Evolutionary conservation across 768 basidiomycete genomes (phyloP).

Genomic region (Auriscalpium microsporum): DNA sequence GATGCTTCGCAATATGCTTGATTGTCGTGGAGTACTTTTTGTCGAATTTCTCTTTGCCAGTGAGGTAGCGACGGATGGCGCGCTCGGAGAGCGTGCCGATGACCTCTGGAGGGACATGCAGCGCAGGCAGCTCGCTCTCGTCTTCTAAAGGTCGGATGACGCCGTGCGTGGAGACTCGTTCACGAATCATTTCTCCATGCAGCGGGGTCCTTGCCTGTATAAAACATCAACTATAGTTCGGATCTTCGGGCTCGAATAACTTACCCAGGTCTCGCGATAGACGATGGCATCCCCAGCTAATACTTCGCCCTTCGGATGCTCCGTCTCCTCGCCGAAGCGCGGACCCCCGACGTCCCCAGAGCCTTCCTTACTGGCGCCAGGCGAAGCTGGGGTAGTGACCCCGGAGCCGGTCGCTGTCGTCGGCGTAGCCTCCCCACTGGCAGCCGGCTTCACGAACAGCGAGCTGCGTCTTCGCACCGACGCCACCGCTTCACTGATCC

Average conservation of each 20-base stretch:
- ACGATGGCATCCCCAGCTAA: constrained; percentile 55
- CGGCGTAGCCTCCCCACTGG: background rate
- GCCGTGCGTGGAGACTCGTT: constrained; percentile 79
- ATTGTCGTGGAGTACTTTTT: constrained; percentile 54
- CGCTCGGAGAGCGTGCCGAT: constrained; percentile 74
- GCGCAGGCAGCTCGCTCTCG: constrained; percentile 53
- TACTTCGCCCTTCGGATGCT: constrained; percentile 6
- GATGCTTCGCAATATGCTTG: constrained; percentile 54
- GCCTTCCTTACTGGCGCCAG: background rate
- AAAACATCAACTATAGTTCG: background rate
- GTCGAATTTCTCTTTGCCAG: constrained; percentile 50
- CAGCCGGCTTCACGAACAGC: background rate
- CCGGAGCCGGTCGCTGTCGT: background rate
- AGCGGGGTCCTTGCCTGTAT: constrained; percentile 23
- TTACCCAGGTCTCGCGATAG: constrained; percentile 45
- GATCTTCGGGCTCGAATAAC: background rate
- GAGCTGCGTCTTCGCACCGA: background rate
- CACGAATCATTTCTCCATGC: constrained; percentile 73
- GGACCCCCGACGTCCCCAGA: constrained; percentile 17
- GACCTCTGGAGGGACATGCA: constrained; percentile 53
- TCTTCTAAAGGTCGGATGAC: constrained; percentile 77
- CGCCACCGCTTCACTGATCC: background rate
- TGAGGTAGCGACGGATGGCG: constrained; percentile 68
- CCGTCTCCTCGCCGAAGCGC: constrained; percentile 13
- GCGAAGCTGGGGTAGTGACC: background rate